Evolutionary conservation across 2,329 filamentous ascomycete species (phyloP), one percentile per base, ranked within the genome.

Genomic region (Myriangium duriaei): DNA sequence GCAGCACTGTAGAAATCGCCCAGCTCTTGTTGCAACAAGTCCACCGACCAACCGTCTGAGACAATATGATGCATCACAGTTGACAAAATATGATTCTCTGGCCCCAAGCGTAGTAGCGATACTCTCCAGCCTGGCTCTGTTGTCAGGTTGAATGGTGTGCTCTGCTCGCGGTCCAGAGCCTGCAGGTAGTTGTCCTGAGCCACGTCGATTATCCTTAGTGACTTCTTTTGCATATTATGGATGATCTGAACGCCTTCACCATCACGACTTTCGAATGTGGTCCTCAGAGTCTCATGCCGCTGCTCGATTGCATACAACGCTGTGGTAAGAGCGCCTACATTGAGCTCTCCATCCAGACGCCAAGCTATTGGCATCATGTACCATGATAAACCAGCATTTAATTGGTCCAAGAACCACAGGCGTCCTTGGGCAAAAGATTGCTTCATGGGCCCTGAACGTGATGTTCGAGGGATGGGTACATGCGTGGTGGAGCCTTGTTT

Each of bases 211-310:
- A 35, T 3, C 11, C 32, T n/a, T 6, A 42, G 9, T 6, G 16
- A 30, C n/a, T 12, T 14, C 21, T 21, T 4, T n/a, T n/a, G n/a
- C n/a, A n/a, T n/a, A n/a, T n/a, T n/a, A n/a, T 40, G 36, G 6
- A 40, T 28, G n/a, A 36, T 16, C 14, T 40, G 41, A 13, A 35
- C 41, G 11, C 19, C 16, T 12, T 9, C 15, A 2, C 37, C 41
- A 24, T 40, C 18, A 5, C 12, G 16, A 19, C 39, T 14, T n/a
- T 26, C 31, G 32, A 36, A 42, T 4, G 17, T 36, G 12, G 41
- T 40, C 5, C 41, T 31, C 12, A 42, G 32, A 11, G 37, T 40
- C 14, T 40, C 31, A 19, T 42, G 41, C 17, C 41, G 30, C 13
- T 39, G 12, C 19, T 42, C 30, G 13, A 42, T 11, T 9, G 41